Conservation (phyloP, 2,329 filamentous ascomycete species). For the Aspergillus hiratsukae region DNA sequence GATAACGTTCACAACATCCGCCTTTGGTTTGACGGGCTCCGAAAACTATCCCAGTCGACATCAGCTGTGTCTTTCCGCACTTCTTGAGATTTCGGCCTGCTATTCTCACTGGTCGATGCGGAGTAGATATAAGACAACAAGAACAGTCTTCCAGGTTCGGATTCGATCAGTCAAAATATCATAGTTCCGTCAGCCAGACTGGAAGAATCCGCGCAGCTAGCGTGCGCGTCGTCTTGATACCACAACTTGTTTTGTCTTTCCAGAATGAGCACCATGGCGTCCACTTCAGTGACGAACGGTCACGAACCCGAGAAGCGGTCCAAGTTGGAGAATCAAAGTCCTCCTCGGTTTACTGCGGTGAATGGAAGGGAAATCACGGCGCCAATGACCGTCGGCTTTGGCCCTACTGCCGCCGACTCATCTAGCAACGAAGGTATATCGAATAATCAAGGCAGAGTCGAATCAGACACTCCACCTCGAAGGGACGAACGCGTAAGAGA, state of each 20-base stretch:
- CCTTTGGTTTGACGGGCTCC: not conserved
- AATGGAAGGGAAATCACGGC: constrained; percentile 36
- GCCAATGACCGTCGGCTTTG: constrained; percentile 11
- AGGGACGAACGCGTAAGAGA: constrained; percentile 47
- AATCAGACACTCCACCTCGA: constrained; percentile 20
- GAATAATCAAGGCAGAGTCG: constrained; percentile 15
- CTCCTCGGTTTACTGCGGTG: constrained; percentile 44
- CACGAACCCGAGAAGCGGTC: constrained; percentile 32
- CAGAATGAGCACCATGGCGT: constrained; percentile 34
- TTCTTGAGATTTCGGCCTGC: not conserved
- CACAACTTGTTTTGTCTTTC: not conserved
- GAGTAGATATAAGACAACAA: not conserved
- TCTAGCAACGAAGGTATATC: constrained; percentile 17
- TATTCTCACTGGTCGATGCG: not conserved
- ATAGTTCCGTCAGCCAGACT: not conserved
- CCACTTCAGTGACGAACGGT: constrained; percentile 29
- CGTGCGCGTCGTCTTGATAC: not conserved
- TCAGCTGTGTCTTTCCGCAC: not conserved
- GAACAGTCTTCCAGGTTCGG: not conserved
- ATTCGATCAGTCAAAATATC: not conserved
- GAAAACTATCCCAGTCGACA: not conserved
- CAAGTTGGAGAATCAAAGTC: constrained; percentile 36
- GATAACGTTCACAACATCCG: not conserved
- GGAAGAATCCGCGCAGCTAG: not conserved
- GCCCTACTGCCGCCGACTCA: constrained; percentile 9